Percentiles rank a stretch among this genome's conserved stretches.
Conservation (phyloP, 768 basidiomycete genomes). For the Termitomyces sp. region DNA sequence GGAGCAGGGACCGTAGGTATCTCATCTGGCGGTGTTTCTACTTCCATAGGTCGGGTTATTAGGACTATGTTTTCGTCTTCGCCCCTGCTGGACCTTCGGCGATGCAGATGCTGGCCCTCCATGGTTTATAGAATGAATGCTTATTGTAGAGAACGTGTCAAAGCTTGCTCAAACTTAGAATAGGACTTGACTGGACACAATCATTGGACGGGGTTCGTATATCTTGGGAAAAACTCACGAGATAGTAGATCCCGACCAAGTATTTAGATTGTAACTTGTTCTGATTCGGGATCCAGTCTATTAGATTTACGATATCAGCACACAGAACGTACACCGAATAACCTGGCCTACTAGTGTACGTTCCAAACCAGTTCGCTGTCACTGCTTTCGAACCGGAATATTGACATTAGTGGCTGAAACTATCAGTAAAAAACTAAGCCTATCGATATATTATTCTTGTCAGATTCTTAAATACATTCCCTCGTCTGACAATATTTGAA, state of each 20-base stretch:
- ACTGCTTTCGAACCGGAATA: not conserved
- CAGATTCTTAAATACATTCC: not conserved
- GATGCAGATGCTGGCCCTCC: conserved; percentile 23
- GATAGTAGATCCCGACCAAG: not conserved
- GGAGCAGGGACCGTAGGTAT: conserved; percentile 11
- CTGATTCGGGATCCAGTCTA: not conserved
- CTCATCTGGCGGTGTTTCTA: conserved; percentile 3
- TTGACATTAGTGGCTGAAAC: not conserved
- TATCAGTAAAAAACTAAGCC: not conserved
- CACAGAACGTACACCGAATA: not conserved
- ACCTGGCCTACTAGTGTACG: not conserved
- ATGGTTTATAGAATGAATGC: conserved; percentile 8
- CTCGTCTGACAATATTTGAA: not conserved
- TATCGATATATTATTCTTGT: not conserved
- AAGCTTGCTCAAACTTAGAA: not conserved
- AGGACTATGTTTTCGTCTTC: conserved; percentile 26
- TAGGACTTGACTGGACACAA: not conserved
- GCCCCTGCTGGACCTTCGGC: conserved; percentile 41
- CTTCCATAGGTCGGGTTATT: conserved; percentile 16
- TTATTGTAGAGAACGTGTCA: conserved; percentile 4
- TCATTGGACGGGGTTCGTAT: not conserved
- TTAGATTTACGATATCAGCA: not conserved
- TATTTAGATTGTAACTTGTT: not conserved
- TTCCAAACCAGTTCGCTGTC: not conserved
- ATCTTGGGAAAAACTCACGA: not conserved